A percentile compares a stretch with the other conserved stretches of the same genome.
Conservation (phyloP, 192 early-diverging fungal species). For the Coemansia erecta region DNA sequence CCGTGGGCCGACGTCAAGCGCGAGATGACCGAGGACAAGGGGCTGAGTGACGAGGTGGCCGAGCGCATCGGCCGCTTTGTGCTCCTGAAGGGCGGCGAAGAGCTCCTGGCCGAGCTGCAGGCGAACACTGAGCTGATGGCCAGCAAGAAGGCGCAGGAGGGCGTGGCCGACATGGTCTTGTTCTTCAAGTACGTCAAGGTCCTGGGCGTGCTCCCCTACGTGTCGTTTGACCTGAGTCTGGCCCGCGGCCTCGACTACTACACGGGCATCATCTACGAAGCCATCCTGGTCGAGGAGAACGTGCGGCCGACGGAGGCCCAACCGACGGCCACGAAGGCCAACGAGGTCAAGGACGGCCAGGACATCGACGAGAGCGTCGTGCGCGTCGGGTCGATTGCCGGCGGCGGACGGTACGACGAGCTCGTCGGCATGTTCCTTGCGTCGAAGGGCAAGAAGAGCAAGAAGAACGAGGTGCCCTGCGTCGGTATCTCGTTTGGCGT, state of each 20-base stretch:
- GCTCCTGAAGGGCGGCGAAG: constrained; percentile 69
- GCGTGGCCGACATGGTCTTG: constrained; percentile 81
- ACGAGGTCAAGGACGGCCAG: constrained; percentile 14
- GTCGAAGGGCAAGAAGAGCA: constrained; percentile 57
- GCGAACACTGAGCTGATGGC: constrained; percentile 62
- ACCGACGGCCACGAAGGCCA: constrained; percentile 8
- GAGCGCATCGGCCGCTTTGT: constrained; percentile 95
- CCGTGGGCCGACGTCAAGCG: constrained; percentile 91
- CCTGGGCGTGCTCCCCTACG: constrained; percentile 62
- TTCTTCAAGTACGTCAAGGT: constrained; percentile 85
- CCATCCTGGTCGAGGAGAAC: constrained; percentile 61
- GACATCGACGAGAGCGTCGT: constrained; percentile 69
- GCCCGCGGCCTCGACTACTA: constrained; percentile 99
- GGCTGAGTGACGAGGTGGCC: constrained; percentile 70
- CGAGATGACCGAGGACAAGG: constrained; percentile 95
- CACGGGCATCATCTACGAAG: constrained; percentile 98
- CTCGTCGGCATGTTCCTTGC: constrained; percentile 93
- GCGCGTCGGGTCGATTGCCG: constrained; percentile 94
- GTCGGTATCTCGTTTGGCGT: constrained; percentile 95
- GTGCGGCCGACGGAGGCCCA: constrained; percentile 28
- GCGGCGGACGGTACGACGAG: constrained; percentile 96
- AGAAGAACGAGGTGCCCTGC: constrained; percentile 76
- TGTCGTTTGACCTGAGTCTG: constrained; percentile 91
- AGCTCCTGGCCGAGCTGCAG: constrained; percentile 73
- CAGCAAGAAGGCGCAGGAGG: constrained; percentile 70